Evolutionary conservation across 495 filamentous ascomycete species (phyloP).

Genomic region (Xylaria telfairii): DNA sequence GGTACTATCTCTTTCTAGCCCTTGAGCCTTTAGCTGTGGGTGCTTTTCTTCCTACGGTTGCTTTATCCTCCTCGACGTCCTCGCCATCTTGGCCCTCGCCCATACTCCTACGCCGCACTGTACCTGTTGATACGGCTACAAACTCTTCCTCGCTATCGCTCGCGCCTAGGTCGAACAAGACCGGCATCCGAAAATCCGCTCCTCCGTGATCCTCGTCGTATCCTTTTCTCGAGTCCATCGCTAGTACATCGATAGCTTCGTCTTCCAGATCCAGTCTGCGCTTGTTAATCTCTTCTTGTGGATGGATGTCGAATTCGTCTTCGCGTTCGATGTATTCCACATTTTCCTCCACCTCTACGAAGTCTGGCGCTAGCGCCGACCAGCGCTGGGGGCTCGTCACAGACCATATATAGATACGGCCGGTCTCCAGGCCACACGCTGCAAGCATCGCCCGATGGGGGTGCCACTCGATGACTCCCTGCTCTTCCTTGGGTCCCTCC

Average conservation of each 20-base stretch:
- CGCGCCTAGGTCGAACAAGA: conserved; percentile 80
- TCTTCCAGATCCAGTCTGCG: conserved; percentile 83
- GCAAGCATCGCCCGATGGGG: conserved; percentile 86
- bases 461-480: conserved; percentile 97
- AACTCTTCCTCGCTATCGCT: conserved; percentile 86
- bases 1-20: conserved; percentile 38
- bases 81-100: conserved; percentile 54
- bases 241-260: conserved; percentile 87
- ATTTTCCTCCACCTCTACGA: conserved; percentile 97
- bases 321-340: conserved; percentile 94
- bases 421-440: conserved; percentile 87
- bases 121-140: conserved; percentile 81
- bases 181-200: conserved; percentile 77
- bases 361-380: conserved; percentile 96
- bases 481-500: conserved; percentile 92
- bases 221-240: conserved; percentile 69
- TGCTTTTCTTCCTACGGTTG: conserved; percentile 41
- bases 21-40: conserved; percentile 32
- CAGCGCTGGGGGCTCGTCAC: conserved; percentile 91
- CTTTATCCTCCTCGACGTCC: conserved; percentile 44
- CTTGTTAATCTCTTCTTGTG: conserved; percentile 92
- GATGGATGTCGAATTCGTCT: conserved; percentile 98
- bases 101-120: conserved; percentile 75
- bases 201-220: conserved; percentile 61
- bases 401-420: conserved; percentile 90